A percentile compares a stretch with the other conserved stretches of the same genome.
These are phyloP conservation scores for Fraxinus sp. DNA, from an alignment of 305 asterid genomes.

Conservation along the genomic window DNA sequence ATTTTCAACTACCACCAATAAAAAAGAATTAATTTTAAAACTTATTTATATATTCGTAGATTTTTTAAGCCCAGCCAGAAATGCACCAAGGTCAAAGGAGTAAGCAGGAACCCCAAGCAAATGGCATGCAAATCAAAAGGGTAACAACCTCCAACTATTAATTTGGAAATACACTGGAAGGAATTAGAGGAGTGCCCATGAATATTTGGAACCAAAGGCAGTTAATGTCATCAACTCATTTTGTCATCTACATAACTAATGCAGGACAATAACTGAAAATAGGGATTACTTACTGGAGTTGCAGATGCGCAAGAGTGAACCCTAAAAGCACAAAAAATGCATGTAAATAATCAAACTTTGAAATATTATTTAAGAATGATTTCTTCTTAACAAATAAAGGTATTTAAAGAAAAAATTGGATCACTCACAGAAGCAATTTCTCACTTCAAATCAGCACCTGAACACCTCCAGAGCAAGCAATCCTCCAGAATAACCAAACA, in stretches of 20 bases:
- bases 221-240: not conserved
- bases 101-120: conserved; percentile 33
- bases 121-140: conserved; percentile 2
- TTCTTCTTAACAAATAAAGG: not conserved
- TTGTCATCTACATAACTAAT: not conserved
- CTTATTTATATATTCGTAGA: not conserved
- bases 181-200: not conserved
- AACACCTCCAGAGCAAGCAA: conserved; percentile 53
- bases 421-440: conserved; percentile 50
- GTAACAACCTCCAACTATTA: not conserved
- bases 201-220: conserved; percentile 1
- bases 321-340: conserved; percentile 47
- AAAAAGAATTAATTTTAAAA: not conserved
- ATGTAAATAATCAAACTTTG: conserved; percentile 29
- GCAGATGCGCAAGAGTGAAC: conserved; percentile 32
- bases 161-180: not conserved
- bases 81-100: not conserved
- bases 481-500: conserved; percentile 83
- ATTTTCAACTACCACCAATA: not conserved
- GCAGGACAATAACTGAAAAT: conserved; percentile 9
- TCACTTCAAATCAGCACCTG: conserved; percentile 54
- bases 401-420: conserved; percentile 13
- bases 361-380: not conserved
- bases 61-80: not conserved
- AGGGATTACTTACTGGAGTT: conserved; percentile 45